Conservation (phyloP, 2,329 filamentous ascomycete species). For the Hypoxylon sp. region DNA sequence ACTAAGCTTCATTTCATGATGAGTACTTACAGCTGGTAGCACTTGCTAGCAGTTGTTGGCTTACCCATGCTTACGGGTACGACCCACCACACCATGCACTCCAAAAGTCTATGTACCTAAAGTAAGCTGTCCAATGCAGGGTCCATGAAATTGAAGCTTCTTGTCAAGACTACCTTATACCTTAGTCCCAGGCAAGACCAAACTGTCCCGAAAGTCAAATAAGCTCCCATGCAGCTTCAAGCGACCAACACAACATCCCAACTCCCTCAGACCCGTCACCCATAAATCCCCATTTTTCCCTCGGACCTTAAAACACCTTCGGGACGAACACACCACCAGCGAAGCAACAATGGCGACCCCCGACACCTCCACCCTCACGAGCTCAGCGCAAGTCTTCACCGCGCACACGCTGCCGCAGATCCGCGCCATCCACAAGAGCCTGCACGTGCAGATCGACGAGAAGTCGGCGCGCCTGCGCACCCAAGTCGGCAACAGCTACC, state of each 20-base stretch:
- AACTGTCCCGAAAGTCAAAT: neutral
- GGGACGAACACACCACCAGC: neutral
- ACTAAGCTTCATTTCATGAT: neutral
- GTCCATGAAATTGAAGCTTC: neutral
- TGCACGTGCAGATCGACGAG: conserved; percentile 73
- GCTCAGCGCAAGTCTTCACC: conserved; percentile 69
- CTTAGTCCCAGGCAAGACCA: neutral
- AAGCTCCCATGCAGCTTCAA: neutral
- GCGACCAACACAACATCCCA: neutral
- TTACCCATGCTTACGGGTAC: neutral
- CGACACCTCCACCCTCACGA: conserved; percentile 65
- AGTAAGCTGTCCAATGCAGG: conserved; percentile 5
- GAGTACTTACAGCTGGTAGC: neutral
- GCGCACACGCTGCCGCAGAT: conserved; percentile 74
- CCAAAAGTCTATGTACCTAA: conserved; percentile 1
- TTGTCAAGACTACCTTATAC: conserved; percentile 1
- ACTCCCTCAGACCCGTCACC: neutral
- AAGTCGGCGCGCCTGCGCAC: conserved; percentile 73
- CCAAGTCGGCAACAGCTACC: conserved; percentile 79
- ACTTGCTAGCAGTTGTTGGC: neutral
- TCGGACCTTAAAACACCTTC: too few species aligned
- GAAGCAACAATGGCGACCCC: conserved; percentile 54
- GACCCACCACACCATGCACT: conserved; percentile 3
- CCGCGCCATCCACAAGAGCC: conserved; percentile 72
- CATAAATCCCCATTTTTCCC: neutral